Evolutionary conservation across 2,329 filamentous ascomycete species (phyloP), one percentile per base, ranked within the genome.

Genomic region (Fusarium proliferatum): DNA sequence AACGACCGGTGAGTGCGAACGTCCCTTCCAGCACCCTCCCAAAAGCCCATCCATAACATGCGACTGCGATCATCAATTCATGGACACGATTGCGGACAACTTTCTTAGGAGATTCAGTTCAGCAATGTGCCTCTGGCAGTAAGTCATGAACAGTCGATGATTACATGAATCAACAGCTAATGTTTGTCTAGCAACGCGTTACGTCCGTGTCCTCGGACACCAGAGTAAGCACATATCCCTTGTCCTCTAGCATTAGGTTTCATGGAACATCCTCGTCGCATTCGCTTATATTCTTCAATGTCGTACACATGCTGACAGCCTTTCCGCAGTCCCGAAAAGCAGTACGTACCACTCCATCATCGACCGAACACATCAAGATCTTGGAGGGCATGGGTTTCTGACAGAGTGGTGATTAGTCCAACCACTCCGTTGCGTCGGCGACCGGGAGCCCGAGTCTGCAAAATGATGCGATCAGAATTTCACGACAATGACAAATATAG

Each of bases 171-270:
- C 30, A n/a, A 33, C 17, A 33, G 46, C 46, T 49, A 51, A 51
- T 23, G 3, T 23, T 30, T 49, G 28, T 33, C 28, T 33, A 49
- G 28, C 0, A 13, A 1, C 4, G 28, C 0, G 11, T 15, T 4
- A 3, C 16, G 0, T 45, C n/a, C 3, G 19, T 17, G 2, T 16
- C 15, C 12, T 49, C 46, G 13, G 13, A 2, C 0, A n/a, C 28
- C 0, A 49, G 0, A 0, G 28, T 33, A 49, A n/a, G 46, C 28
- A 33, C 28, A 33, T 33, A 49, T 16, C 15, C 28, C 28, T 33
- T 33, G 19, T 11, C 46, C 46, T 26, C 28, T 0, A 12, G 28
- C 9, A 30, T 17, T 8, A 6, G 13, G 28, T 7, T 30, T 30
- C 46, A 21, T 34, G 3, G 3, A 51, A 33, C 7, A 23, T 51